Conservation (phyloP, 345 rosid species). For the Gynandropsis gynandra region DNA sequence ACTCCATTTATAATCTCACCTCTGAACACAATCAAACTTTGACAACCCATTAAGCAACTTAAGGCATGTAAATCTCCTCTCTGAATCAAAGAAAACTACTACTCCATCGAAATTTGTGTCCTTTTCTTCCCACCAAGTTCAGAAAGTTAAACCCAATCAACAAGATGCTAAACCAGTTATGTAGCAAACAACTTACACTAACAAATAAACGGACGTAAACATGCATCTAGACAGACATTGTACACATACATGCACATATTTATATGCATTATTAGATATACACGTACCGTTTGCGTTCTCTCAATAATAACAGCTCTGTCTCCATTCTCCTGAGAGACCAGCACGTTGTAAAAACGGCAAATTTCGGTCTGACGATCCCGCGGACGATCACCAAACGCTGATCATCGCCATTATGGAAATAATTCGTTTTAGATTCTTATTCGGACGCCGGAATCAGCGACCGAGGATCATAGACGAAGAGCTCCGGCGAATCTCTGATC, state of each 20-base stretch:
- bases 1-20: too few relatives aligned
- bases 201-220: not conserved
- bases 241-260: not conserved
- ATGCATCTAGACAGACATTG: not conserved
- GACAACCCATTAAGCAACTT: too few relatives aligned
- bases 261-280: not conserved
- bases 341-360: slow-evolving; percentile 35
- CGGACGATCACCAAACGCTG: slow-evolving; percentile 48
- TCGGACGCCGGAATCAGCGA: slow-evolving; percentile 31
- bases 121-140: too few relatives aligned
- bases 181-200: not conserved
- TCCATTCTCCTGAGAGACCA: slow-evolving; percentile 63
- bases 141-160: too few relatives aligned
- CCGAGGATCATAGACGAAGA: slow-evolving; percentile 61
- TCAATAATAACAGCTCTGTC: slow-evolving; percentile 80
- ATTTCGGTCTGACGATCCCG: slow-evolving; percentile 54
- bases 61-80: too few relatives aligned
- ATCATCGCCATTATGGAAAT: slow-evolving; percentile 15
- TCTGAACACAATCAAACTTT: too few relatives aligned
- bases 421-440: slow-evolving; percentile 13
- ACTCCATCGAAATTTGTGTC: too few relatives aligned
- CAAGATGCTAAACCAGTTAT: too few relatives aligned
- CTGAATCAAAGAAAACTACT: too few relatives aligned
- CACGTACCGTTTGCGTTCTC: slow-evolving; percentile 65
- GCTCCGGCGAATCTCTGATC: slow-evolving; percentile 45